A percentile compares a stretch with the other conserved stretches of the same genome.
These are phyloP conservation scores for Galeopsis tetrahit DNA, from an alignment of 257 asterid species.

Conservation along the genomic window DNA sequence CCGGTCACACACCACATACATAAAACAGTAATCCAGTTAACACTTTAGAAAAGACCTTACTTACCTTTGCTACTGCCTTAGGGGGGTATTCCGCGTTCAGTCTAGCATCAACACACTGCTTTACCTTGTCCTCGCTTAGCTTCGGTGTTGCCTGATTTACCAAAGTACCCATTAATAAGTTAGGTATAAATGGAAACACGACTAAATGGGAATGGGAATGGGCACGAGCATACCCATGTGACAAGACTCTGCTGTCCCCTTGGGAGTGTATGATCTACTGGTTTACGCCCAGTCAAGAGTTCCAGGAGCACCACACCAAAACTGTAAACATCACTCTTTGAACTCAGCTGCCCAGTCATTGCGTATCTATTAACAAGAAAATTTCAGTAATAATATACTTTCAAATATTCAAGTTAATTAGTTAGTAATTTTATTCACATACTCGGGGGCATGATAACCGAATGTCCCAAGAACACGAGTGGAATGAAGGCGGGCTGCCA, in stretches of 20 bases:
- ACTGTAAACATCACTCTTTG: conserved; percentile 81
- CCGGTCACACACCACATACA: no score
- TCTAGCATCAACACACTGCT: conserved; percentile 72
- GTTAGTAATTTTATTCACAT: conserved; percentile 31
- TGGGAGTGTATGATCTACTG: conserved; percentile 78
- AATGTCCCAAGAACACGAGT: conserved; percentile 88
- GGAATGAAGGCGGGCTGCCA: conserved; percentile 87
- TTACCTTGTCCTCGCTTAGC: conserved; percentile 75
- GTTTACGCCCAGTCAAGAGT: conserved; percentile 80
- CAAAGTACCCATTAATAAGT: conserved; percentile 26
- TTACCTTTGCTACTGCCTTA: conserved; percentile 83
- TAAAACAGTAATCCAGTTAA: background rate
- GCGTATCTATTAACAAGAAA: conserved; percentile 58
- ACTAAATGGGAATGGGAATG: background rate
- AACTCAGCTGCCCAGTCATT: conserved; percentile 84
- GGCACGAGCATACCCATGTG: conserved; percentile 61
- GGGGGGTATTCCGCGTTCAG: conserved; percentile 67
- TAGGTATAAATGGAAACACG: background rate
- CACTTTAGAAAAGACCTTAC: background rate
- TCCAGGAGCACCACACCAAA: conserved; percentile 84
- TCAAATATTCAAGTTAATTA: background rate
- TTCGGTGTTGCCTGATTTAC: conserved; percentile 73
- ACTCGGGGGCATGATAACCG: conserved; percentile 92
- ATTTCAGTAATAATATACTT: background rate
- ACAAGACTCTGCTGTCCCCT: conserved; percentile 84